Conservation (phyloP, 2,329 filamentous ascomycete species). For the Beauveria asiatica region DNA sequence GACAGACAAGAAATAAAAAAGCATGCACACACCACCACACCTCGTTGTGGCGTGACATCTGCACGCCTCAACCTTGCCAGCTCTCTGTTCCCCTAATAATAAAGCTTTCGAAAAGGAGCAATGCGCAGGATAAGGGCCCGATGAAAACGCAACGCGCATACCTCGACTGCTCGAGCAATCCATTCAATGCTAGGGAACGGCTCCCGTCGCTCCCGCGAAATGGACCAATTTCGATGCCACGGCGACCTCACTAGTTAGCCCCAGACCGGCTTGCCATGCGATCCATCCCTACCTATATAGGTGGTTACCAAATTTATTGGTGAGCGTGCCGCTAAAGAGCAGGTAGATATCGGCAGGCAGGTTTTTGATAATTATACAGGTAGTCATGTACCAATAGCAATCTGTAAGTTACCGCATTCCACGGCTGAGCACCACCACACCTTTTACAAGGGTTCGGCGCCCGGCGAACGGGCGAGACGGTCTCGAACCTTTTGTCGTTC, state of each 20-base stretch:
- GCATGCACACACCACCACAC: background rate
- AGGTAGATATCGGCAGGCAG: background rate
- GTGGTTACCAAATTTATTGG: background rate
- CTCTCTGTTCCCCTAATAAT: background rate
- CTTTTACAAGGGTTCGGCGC: constrained; percentile 1
- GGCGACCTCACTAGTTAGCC: background rate
- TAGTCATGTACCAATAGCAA: background rate
- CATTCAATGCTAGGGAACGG: background rate
- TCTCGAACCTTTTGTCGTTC: background rate
- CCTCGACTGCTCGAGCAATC: background rate
- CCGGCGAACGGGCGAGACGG: constrained; percentile 5
- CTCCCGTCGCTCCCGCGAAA: background rate
- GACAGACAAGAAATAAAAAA: background rate
- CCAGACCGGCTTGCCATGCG: background rate
- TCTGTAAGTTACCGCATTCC: background rate
- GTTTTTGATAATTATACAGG: too few relatives aligned
- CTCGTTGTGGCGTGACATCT: background rate
- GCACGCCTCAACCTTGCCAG: background rate
- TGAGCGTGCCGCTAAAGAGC: background rate
- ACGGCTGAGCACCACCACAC: background rate
- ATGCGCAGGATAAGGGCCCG: background rate
- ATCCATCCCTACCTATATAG: background rate
- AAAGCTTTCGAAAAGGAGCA: background rate
- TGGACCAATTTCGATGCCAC: constrained; percentile 4
- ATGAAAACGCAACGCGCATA: background rate